Conservation (phyloP, 163 green algal genomes). For the Coccomyxa subellipsoidea region DNA sequence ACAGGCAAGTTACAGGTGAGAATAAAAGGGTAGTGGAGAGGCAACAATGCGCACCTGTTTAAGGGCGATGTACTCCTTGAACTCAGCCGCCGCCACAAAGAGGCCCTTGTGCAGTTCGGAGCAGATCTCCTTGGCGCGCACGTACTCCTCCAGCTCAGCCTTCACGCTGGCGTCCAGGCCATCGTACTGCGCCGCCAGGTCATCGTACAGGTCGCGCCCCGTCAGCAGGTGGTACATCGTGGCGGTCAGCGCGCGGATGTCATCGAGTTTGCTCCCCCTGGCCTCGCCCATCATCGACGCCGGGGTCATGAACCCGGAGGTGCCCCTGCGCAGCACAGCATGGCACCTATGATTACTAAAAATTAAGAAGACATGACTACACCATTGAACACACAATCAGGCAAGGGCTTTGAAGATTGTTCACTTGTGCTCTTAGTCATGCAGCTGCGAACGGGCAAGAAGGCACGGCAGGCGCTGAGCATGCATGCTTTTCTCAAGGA, state of each 20-base stretch:
- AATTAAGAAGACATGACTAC: background rate
- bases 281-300: too few species aligned
- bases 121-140: background rate
- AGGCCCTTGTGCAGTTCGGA: background rate
- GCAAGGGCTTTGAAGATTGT: too few species aligned
- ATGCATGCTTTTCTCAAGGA: too few species aligned
- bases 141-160: background rate
- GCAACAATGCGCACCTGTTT: background rate
- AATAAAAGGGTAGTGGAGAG: background rate
- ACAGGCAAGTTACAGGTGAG: background rate
- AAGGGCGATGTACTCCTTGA: background rate
- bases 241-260: background rate
- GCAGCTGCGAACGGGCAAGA: too few species aligned
- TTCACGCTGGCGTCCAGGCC: background rate
- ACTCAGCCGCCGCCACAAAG: background rate
- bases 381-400: too few species aligned
- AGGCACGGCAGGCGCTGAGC: too few species aligned
- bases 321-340: background rate
- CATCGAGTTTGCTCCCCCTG: too few species aligned
- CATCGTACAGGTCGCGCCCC: background rate
- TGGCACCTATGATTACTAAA: background rate
- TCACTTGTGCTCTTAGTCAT: too few species aligned
- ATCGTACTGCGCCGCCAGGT: background rate
- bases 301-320: background rate
- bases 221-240: background rate